These are phyloP conservation scores for Leishmania lainsoni DNA, from an alignment of 208 protist genomes.

Conservation along the genomic window DNA sequence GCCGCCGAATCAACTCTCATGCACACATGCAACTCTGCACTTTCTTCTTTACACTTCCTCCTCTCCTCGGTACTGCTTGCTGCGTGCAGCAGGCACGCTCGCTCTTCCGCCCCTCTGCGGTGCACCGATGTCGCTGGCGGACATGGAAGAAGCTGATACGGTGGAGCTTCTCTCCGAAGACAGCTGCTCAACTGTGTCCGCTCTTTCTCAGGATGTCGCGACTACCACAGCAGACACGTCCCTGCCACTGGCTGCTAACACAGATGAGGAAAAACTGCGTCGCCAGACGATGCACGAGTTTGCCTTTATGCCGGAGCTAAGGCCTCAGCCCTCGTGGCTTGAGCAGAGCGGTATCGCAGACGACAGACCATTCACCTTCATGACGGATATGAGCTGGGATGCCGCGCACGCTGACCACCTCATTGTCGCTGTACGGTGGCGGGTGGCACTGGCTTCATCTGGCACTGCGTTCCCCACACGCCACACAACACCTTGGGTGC, in stretches of 20 bases:
- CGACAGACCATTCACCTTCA: background rate
- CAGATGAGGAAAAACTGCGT: slow-evolving; percentile 9
- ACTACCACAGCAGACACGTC: background rate
- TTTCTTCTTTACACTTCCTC: background rate
- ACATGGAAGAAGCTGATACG: slow-evolving; percentile 24
- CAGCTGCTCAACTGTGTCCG: slow-evolving; percentile 29
- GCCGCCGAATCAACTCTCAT: background rate
- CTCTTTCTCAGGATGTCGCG: background rate
- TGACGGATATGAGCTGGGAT: background rate
- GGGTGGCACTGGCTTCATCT: background rate
- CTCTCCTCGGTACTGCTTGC: background rate
- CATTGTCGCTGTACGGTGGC: slow-evolving; percentile 19
- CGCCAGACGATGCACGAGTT: slow-evolving; percentile 7
- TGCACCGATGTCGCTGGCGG: background rate
- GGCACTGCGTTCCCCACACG: background rate
- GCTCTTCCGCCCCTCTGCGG: background rate
- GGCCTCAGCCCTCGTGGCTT: slow-evolving; percentile 3
- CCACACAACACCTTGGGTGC: slow-evolving; percentile 21
- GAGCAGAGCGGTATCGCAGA: background rate
- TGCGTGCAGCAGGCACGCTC: background rate
- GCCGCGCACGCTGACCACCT: slow-evolving; percentile 7
- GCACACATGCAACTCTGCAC: background rate
- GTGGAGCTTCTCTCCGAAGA: slow-evolving; percentile 25
- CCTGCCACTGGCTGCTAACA: background rate
- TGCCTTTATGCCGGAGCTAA: slow-evolving; percentile 10